phyloP scores from a whole-genome alignment of 2,329 filamentous ascomycete genomes.

The Alternaria hordeiaustralica region DNA sequence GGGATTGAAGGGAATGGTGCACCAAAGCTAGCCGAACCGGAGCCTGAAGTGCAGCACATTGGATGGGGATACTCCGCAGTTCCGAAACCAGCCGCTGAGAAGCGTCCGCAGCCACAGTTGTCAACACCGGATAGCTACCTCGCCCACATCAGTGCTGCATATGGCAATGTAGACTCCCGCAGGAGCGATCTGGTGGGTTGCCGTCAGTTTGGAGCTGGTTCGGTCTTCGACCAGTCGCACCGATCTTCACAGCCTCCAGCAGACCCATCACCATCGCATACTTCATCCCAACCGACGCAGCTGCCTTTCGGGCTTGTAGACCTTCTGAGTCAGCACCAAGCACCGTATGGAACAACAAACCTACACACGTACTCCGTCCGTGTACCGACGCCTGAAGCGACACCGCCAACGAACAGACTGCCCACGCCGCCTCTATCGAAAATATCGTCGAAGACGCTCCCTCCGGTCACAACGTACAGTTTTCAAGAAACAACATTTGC shows the following conservation, averaged over 20 bases:
- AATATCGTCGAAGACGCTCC: slow-evolving; percentile 37
- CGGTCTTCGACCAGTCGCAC: slow-evolving; percentile 29
- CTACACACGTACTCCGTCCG: slow-evolving; percentile 30
- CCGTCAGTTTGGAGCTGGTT: slow-evolving; percentile 21
- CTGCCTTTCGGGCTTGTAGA: slow-evolving; percentile 44
- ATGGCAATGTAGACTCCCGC: slow-evolving; percentile 4
- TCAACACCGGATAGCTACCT: slow-evolving; percentile 20
- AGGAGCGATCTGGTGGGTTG: slow-evolving; percentile 19
- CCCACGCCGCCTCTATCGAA: slow-evolving; percentile 29
- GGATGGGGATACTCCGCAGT: slow-evolving; percentile 37
- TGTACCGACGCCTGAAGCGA: slow-evolving; percentile 32
- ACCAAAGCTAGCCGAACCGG: slow-evolving; percentile 6
- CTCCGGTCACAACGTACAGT: slow-evolving; percentile 62
- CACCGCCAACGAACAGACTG: slow-evolving; percentile 35
- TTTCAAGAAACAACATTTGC: slow-evolving; percentile 72
- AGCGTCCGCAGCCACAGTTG: slow-evolving; percentile 3
- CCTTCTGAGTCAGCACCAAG: slow-evolving; percentile 27
- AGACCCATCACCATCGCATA: slow-evolving; percentile 3
- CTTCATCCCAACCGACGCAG: slow-evolving; percentile 6
- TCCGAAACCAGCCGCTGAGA: not conserved
- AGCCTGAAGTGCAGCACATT: slow-evolving; percentile 21
- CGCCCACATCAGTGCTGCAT: slow-evolving; percentile 13
- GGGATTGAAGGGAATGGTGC: slow-evolving; percentile 7
- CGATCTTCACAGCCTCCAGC: slow-evolving; percentile 5
- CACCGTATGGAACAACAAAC: slow-evolving; percentile 17